Evolutionary conservation across 768 basidiomycete genomes (phyloP).

Genomic region (Daedaleopsis nitida): DNA sequence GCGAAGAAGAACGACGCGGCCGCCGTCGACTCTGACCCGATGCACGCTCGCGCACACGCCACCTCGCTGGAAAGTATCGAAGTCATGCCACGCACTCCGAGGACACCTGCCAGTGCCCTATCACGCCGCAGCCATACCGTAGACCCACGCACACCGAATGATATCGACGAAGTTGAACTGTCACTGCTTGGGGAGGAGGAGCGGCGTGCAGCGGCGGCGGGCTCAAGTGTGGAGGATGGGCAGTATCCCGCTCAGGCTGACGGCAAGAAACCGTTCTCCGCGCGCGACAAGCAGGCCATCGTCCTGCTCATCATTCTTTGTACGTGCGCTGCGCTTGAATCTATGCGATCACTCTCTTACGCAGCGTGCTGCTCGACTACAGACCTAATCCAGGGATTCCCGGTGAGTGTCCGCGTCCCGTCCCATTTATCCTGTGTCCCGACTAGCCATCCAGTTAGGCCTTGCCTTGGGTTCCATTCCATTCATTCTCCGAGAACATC

Average conservation of each 20-base stretch:
- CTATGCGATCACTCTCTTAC: background rate
- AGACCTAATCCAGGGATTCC: constrained; percentile 60
- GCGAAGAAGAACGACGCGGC: constrained; percentile 5
- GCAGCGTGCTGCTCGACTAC: background rate
- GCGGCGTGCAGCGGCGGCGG: constrained; percentile 46
- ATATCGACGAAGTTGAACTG: constrained; percentile 60
- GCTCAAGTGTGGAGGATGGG: constrained; percentile 39
- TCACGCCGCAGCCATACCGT: constrained; percentile 15
- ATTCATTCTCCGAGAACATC: constrained; percentile 91
- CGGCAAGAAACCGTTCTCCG: constrained; percentile 54
- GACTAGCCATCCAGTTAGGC: constrained; percentile 55
- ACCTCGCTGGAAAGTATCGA: constrained; percentile 33
- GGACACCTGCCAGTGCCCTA: constrained; percentile 25
- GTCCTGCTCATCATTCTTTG: constrained; percentile 84
- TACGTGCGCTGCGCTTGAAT: constrained; percentile 44
- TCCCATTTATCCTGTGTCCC: no score
- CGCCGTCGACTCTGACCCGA: constrained; percentile 16
- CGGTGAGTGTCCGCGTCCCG: constrained; percentile 21
- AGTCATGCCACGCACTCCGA: constrained; percentile 30
- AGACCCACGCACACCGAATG: constrained; percentile 18
- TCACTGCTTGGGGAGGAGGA: constrained; percentile 62
- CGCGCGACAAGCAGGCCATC: constrained; percentile 84
- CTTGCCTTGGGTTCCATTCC: constrained; percentile 96
- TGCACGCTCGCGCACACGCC: constrained; percentile 27
- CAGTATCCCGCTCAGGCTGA: constrained; percentile 36